Evolutionary conservation across 1,284 basidiomycete species (phyloP), one percentile per base, ranked within the genome.

Genomic region (Sporisorium graminicola): DNA sequence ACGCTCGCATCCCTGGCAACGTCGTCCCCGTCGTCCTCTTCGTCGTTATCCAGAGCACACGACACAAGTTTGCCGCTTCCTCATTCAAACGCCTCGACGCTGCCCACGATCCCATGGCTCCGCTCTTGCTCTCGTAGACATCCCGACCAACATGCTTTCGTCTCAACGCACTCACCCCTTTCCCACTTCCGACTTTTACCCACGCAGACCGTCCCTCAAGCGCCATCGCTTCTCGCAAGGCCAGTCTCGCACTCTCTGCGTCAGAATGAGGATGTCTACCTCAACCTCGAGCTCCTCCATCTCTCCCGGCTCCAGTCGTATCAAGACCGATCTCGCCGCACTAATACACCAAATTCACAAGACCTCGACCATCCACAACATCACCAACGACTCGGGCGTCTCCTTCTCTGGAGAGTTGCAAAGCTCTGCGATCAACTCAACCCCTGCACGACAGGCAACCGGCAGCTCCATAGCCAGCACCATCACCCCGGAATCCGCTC

Each of bases 301-400:
- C 54, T 20, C 68, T 8, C 66, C 59, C 14, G 40, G 55, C 55
- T 57, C 58, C 8, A 50, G 43, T 42, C 53, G 64, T 22, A 44
- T 71, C 24, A 68, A 62, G 40, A 62, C 65, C 13, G 67, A 71
- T 6, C 61, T 71, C 18, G 49, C 62, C 33, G 42, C 20, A 26
- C 26, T 77, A 27, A 44, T 73, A 4, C 55, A 64, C 46, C 69
- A 61, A 27, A 62, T 80, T 18, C 70, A 69, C 66, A 62, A 65
- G 52, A 70, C 71, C 3, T 67, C 72, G 26, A 57, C 50, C 37
- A 70, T 69, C n/a, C 68, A 76, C 63, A 76, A 71, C 44, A 65
- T 79, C 49, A 40, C 66, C 43, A 66, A 60, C 55, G 78, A 79
- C 53, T 79, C 78, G 18, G 75, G 78, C 52, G 62, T 78, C 43